A percentile compares a stretch with the other conserved stretches of the same genome.
Conservation (phyloP, 2,329 filamentous ascomycete species). For the Elsinoe ampelina region DNA sequence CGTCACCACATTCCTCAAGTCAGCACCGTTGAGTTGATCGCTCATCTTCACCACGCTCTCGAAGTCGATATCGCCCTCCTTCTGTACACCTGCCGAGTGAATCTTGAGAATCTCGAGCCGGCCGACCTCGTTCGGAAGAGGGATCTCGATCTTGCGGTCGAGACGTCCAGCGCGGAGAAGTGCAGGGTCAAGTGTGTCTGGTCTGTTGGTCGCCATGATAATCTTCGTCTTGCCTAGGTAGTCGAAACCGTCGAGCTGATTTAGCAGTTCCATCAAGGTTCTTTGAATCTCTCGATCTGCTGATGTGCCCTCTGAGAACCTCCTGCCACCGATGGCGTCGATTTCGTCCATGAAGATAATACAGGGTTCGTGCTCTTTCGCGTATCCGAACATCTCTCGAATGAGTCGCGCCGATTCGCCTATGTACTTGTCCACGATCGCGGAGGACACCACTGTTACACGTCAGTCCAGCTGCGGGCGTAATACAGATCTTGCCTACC, state of each 20-base stretch:
- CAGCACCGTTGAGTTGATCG: constrained; percentile 92
- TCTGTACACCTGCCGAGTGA: constrained; percentile 73
- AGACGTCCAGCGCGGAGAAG: constrained; percentile 85
- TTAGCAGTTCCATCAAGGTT: constrained; percentile 96
- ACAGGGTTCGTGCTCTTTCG: constrained; percentile 97
- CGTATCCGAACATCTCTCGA: constrained; percentile 98
- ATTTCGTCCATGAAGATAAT: constrained; percentile 99
- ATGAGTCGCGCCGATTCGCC: constrained; percentile 96
- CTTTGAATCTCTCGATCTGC: constrained; percentile 97
- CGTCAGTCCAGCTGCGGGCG: constrained; percentile 15
- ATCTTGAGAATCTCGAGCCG: constrained; percentile 97
- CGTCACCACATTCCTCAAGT: constrained; percentile 94
- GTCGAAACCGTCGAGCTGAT: constrained; percentile 97
- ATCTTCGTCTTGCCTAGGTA: constrained; percentile 99
- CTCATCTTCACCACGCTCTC: constrained; percentile 99
- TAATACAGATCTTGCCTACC: constrained; percentile 42
- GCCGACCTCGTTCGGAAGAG: constrained; percentile 92
- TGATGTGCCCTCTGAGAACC: constrained; percentile 95
- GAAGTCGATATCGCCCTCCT: constrained; percentile 94
- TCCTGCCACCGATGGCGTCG: constrained; percentile 90
- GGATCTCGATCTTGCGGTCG: constrained; percentile 96
- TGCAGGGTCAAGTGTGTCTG: constrained; percentile 89
- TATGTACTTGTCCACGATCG: constrained; percentile 99
- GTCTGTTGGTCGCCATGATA: constrained; percentile 98
- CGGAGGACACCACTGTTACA: constrained; percentile 78